These are phyloP conservation scores for Taphrina betulina DNA, from an alignment of 1,139 yeast species.

Conservation along the genomic window DNA sequence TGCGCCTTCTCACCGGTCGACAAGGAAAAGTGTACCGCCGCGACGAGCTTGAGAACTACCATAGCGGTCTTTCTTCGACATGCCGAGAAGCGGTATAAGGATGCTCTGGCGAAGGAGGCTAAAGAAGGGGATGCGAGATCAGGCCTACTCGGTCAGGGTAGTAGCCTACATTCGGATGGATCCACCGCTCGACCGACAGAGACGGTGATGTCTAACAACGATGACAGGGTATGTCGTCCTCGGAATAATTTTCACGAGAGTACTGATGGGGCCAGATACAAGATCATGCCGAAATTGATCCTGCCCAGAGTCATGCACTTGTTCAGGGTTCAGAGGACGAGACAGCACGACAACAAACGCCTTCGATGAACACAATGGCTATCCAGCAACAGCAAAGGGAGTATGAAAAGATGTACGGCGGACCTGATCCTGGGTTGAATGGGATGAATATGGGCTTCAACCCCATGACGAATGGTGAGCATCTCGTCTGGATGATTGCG, in stretches of 20 bases:
- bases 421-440: no score
- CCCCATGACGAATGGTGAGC: conserved; percentile 13
- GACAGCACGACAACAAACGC: neutral
- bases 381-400: neutral
- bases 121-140: conserved; percentile 5
- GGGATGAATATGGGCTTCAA: conserved; percentile 13
- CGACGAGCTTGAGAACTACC: conserved; percentile 29
- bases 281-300: no score
- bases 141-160: neutral
- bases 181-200: no score
- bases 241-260: no score
- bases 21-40: conserved; percentile 2
- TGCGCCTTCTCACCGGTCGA: conserved; percentile 23
- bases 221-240: no score
- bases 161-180: no score
- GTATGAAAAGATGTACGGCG: neutral
- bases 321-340: no score
- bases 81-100: conserved; percentile 31
- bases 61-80: conserved; percentile 28
- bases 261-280: no score
- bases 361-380: neutral
- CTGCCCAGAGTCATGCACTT: no score
- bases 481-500: no score
- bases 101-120: conserved; percentile 27
- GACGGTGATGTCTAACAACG: no score